Conservation (phyloP, 371 early-diverging fungal species). For the Mortierella sp. region DNA sequence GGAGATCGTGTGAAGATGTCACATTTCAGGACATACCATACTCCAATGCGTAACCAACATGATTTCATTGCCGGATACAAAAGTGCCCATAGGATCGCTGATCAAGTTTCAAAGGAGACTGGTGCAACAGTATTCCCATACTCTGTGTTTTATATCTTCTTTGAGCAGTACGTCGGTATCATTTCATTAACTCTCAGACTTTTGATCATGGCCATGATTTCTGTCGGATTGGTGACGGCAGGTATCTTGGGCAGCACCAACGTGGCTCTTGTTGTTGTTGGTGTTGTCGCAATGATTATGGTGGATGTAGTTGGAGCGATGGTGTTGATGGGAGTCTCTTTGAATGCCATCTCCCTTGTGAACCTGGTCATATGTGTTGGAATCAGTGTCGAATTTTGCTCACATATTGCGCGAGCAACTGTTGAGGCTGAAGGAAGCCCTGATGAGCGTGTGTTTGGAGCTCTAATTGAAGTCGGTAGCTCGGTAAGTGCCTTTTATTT, state of each 20-base stretch:
- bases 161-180: conserved; percentile 81
- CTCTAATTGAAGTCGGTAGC: conserved; percentile 76
- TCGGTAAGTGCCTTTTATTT: conserved; percentile 59
- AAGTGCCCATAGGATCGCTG: conserved; percentile 75
- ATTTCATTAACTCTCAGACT: conserved; percentile 68
- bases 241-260: conserved; percentile 68
- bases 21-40: conserved; percentile 79
- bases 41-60: conserved; percentile 71
- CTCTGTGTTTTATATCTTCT: conserved; percentile 83
- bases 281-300: conserved; percentile 74
- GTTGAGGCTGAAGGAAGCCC: conserved; percentile 69
- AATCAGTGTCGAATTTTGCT: conserved; percentile 84
- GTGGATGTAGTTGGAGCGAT: conserved; percentile 77
- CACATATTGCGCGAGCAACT: conserved; percentile 77
- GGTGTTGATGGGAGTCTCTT: conserved; percentile 73
- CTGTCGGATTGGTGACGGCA: conserved; percentile 73
- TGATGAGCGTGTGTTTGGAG: conserved; percentile 58
- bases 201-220: conserved; percentile 65
- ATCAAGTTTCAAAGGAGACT: conserved; percentile 61
- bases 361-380: conserved; percentile 84
- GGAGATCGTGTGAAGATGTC: conserved; percentile 64
- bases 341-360: conserved; percentile 82
- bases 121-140: conserved; percentile 75
- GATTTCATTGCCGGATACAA: conserved; percentile 78
- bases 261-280: conserved; percentile 71